Percentiles rank a stretch among this genome's conserved stretches.
Conservation (phyloP, 345 rosid species). For the Linum trigynum region DNA sequence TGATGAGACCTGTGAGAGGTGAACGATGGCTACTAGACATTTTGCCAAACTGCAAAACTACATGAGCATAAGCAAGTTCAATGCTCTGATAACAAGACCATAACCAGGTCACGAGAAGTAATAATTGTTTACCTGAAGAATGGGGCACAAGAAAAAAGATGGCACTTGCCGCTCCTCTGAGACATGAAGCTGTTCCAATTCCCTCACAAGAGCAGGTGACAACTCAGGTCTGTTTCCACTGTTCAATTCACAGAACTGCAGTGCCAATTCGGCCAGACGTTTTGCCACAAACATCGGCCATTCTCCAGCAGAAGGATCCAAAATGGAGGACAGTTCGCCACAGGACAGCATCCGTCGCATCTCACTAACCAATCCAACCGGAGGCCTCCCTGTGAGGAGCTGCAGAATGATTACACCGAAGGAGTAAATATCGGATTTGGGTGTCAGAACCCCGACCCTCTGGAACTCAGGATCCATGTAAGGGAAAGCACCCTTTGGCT, state of each 20-base stretch:
- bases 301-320: conserved; percentile 63
- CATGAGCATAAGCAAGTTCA: neutral
- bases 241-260: conserved; percentile 49
- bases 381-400: conserved; percentile 51
- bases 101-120: too few species aligned
- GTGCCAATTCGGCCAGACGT: conserved; percentile 40
- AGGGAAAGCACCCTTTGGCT: conserved; percentile 49
- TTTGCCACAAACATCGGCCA: conserved; percentile 47
- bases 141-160: conserved; percentile 62
- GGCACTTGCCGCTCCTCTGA: conserved; percentile 54
- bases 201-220: conserved; percentile 54
- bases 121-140: conserved; percentile 38
- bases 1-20: neutral
- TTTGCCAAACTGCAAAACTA: neutral
- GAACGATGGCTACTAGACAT: too few species aligned
- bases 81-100: too few species aligned
- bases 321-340: conserved; percentile 33
- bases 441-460: conserved; percentile 45
- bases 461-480: conserved; percentile 55
- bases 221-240: conserved; percentile 47
- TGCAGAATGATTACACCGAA: conserved; percentile 57
- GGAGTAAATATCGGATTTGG: conserved; percentile 56
- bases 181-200: conserved; percentile 47
- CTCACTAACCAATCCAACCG: conserved; percentile 40
- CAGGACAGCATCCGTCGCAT: conserved; percentile 38